Evolutionary conservation across 1,284 basidiomycete species (phyloP).

Genomic region (Microstroma glucosiphilum): DNA sequence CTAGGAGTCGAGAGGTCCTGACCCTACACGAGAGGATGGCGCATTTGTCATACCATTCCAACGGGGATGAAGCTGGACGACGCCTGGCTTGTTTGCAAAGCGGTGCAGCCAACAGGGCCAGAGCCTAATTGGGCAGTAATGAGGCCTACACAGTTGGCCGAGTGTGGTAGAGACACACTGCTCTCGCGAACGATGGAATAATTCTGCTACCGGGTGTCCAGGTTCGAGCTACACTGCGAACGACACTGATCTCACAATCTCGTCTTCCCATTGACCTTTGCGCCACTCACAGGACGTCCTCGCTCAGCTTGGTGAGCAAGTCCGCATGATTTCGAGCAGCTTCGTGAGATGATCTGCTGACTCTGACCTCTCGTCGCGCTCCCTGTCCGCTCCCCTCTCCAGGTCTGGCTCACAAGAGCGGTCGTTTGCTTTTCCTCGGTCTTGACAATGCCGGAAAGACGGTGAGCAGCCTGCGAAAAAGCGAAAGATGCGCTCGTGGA

Average conservation of each 20-base stretch:
- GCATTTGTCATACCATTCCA: background rate
- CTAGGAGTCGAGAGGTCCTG: background rate
- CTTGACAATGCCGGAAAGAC: constrained; percentile 99
- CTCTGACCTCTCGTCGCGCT: constrained; percentile 19
- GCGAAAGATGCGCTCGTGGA: background rate
- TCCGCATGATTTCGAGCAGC: background rate
- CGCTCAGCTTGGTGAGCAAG: constrained; percentile 45
- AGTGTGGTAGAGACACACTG: too few species aligned
- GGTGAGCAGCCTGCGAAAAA: constrained; percentile 56
- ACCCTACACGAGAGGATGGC: background rate
- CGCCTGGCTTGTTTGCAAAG: too few species aligned
- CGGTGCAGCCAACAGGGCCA: too few species aligned
- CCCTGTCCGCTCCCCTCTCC: constrained; percentile 7
- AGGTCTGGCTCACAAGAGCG: constrained; percentile 97
- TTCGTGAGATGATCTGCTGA: background rate
- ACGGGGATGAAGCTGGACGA: background rate
- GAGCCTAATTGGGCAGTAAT: too few species aligned
- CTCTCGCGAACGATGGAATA: too few species aligned
- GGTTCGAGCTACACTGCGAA: background rate
- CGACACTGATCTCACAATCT: too few species aligned
- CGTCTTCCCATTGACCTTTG: background rate
- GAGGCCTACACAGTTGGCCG: too few species aligned
- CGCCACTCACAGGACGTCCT: constrained; percentile 40
- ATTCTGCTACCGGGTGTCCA: background rate
- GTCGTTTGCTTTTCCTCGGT: constrained; percentile 96